Evolutionary conservation across 2,329 filamentous ascomycete genomes (phyloP).

Genomic region (Penicillium hordei): DNA sequence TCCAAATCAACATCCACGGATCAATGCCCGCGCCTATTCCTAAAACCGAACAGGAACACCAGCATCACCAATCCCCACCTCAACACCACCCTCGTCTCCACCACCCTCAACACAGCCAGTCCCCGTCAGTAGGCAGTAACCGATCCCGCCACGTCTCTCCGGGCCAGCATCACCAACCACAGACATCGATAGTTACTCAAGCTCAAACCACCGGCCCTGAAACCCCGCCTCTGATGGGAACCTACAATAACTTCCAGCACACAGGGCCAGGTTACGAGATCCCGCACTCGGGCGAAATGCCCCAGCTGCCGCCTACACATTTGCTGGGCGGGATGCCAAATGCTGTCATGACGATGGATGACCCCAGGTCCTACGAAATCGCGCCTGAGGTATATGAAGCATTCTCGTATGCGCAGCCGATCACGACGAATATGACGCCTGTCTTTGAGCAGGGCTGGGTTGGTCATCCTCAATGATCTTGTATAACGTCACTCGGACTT

Average conservation of each 20-base stretch:
- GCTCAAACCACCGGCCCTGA: conserved; percentile 17
- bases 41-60: conserved; percentile 22
- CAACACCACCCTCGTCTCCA: conserved; percentile 20
- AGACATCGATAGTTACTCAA: conserved; percentile 20
- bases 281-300: conserved; percentile 24
- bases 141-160: conserved; percentile 25
- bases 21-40: conserved; percentile 15
- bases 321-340: conserved; percentile 35
- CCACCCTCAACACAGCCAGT: conserved; percentile 27
- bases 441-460: conserved; percentile 32
- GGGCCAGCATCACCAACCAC: conserved; percentile 17
- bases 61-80: conserved; percentile 18
- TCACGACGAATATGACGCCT: conserved; percentile 43
- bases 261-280: conserved; percentile 26
- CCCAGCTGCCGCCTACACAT: conserved; percentile 31
- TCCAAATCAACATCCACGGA: conserved; percentile 42
- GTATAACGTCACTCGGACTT: background rate
- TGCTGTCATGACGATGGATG: conserved; percentile 40
- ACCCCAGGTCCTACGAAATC: conserved; percentile 42
- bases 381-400: conserved; percentile 48
- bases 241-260: conserved; percentile 27
- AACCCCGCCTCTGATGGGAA: conserved; percentile 14
- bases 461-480: conserved; percentile 14
- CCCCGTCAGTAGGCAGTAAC: conserved; percentile 27
- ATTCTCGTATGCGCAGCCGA: conserved; percentile 46